Conservation (phyloP, 2,329 filamentous ascomycete genomes). For the Didymella exigua region DNA sequence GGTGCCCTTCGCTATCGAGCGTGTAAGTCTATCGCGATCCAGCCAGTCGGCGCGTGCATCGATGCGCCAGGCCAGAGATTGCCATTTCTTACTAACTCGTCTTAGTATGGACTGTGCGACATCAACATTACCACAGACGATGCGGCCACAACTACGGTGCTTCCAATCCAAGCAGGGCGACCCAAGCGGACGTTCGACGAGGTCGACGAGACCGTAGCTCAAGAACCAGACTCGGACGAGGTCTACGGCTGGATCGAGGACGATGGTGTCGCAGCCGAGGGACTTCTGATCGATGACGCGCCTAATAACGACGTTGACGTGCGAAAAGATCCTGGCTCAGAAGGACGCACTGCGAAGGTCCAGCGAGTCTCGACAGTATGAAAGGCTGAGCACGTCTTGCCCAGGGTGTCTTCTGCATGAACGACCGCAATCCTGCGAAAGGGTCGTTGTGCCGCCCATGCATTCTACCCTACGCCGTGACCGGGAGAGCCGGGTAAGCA, state of each 20-base stretch:
- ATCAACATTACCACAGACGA: slow-evolving; percentile 39
- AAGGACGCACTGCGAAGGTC: slow-evolving; percentile 33
- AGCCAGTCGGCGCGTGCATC: background rate
- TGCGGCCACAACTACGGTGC: slow-evolving; percentile 33
- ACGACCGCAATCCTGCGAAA: background rate
- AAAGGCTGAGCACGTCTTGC: slow-evolving; percentile 5
- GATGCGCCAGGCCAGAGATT: background rate
- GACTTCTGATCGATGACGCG: slow-evolving; percentile 44
- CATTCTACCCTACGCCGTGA: background rate
- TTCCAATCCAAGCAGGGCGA: slow-evolving; percentile 41
- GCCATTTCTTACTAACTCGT: slow-evolving; percentile 24
- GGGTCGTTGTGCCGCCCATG: background rate
- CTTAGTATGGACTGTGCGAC: slow-evolving; percentile 42
- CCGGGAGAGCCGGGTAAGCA: slow-evolving; percentile 14
- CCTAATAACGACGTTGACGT: slow-evolving; percentile 19
- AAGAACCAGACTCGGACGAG: slow-evolving; percentile 66
- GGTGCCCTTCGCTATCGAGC: slow-evolving; percentile 57
- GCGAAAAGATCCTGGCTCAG: slow-evolving; percentile 25
- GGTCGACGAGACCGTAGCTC: slow-evolving; percentile 65
- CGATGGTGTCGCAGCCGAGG: slow-evolving; percentile 55
- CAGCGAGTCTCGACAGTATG: slow-evolving; percentile 31
- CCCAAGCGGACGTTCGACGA: slow-evolving; percentile 65
- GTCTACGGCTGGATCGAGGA: slow-evolving; percentile 76
- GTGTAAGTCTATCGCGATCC: slow-evolving; percentile 51
- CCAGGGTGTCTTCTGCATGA: slow-evolving; percentile 3